phyloP scores from a whole-genome alignment of 1,284 basidiomycete genomes.

The Puccinia polysora region DNA sequence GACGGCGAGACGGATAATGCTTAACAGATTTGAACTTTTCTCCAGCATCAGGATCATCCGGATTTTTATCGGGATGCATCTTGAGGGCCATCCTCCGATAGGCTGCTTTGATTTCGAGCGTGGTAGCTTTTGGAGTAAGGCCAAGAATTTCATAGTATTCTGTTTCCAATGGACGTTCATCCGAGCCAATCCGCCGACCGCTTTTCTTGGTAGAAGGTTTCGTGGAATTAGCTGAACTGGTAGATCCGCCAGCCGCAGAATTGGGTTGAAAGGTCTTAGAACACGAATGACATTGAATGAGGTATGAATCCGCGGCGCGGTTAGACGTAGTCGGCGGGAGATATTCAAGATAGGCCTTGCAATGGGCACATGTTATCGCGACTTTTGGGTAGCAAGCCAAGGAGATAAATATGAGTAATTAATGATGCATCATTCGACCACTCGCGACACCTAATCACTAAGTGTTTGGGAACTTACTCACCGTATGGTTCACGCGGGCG shows the following conservation, averaged over 20 bases:
- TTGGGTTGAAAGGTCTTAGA: conserved; percentile 28
- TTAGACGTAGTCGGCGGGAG: conserved; percentile 2
- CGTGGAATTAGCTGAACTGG: conserved; percentile 4
- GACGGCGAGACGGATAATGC: neutral
- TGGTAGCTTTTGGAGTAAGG: conserved; percentile 67
- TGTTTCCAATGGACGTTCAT: conserved; percentile 81
- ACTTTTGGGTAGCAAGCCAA: neutral
- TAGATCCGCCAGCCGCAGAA: neutral
- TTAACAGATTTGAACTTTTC: conserved; percentile 61
- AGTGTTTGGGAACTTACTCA: conserved; percentile 20
- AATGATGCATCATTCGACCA: no score
- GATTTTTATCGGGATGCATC: conserved; percentile 69
- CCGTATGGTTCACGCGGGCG: conserved; percentile 34
- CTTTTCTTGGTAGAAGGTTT: conserved; percentile 20
- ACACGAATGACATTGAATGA: conserved; percentile 27
- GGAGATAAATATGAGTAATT: no score
- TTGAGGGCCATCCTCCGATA: conserved; percentile 68
- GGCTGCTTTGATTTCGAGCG: conserved; percentile 89
- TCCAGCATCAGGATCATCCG: conserved; percentile 82
- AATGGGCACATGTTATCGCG: conserved; percentile 36
- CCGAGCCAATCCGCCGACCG: conserved; percentile 69
- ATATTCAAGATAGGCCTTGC: conserved; percentile 40
- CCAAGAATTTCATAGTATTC: conserved; percentile 74
- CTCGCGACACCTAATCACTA: neutral
- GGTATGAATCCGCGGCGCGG: neutral